phyloP scores from a whole-genome alignment of 345 rosid genomes.

The Ricinus communis region DNA sequence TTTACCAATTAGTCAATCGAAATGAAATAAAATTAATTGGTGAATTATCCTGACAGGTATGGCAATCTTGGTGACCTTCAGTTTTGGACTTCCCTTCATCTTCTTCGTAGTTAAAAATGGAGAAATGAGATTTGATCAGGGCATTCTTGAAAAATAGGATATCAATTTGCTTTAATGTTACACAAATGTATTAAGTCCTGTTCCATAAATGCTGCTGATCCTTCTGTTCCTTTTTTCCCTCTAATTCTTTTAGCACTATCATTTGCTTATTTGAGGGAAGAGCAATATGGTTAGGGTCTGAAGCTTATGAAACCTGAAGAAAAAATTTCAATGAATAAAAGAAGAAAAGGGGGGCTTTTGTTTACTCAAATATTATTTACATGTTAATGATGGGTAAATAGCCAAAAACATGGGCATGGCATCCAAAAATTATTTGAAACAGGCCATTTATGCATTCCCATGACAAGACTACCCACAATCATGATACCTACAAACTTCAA shows the following conservation, averaged over 20 bases:
- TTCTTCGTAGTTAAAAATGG: constrained; percentile 49
- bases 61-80: constrained; percentile 44
- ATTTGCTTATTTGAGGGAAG: not conserved
- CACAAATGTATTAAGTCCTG: no score
- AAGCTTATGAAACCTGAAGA: not conserved
- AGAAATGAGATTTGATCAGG: constrained; percentile 47
- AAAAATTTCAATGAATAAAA: not conserved
- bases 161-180: not conserved
- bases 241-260: no score
- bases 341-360: not conserved
- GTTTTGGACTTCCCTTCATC: constrained; percentile 57
- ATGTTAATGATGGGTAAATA: not conserved
- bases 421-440: constrained; percentile 1
- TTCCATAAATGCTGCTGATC: no score
- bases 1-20: not conserved
- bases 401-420: not conserved
- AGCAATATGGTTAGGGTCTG: no score
- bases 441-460: constrained; percentile 2
- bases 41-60: constrained; percentile 41
- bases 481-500: constrained; percentile 4
- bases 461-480: not conserved
- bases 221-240: no score
- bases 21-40: not conserved
- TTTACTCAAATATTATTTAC: not conserved
- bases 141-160: not conserved